Percentiles rank a stretch among this genome's conserved stretches.
These are phyloP conservation scores for Lipomyces mesembrius DNA, from an alignment of 805 yeast species.

Conservation along the genomic window DNA sequence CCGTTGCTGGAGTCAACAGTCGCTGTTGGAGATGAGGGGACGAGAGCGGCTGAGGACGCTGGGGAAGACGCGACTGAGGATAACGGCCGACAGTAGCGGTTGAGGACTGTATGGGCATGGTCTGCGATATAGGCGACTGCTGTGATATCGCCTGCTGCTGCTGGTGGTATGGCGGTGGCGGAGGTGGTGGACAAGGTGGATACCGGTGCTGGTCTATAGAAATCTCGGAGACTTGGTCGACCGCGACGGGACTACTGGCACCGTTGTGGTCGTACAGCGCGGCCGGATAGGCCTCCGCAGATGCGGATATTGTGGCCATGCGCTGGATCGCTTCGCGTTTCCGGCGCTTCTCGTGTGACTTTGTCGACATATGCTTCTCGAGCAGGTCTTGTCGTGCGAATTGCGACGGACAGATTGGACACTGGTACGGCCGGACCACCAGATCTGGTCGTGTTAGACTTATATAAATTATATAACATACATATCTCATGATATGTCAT, in stretches of 20 bases:
- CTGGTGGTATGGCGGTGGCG: neutral
- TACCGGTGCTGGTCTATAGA: neutral
- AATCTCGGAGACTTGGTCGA: neutral
- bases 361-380: slow-evolving; percentile 40
- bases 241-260: neutral
- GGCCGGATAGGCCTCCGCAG: neutral
- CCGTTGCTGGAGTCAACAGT: neutral
- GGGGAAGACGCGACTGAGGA: slow-evolving; percentile 7
- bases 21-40: slow-evolving; percentile 4
- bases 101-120: neutral
- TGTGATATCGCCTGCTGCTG: slow-evolving; percentile 15
- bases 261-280: neutral
- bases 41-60: slow-evolving; percentile 6
- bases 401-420: slow-evolving; percentile 40
- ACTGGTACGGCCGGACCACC: slow-evolving; percentile 42
- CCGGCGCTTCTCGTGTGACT: slow-evolving; percentile 40
- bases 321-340: slow-evolving; percentile 34
- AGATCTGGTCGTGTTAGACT: slow-evolving; percentile 29
- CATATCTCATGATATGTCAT: neutral
- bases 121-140: slow-evolving; percentile 6
- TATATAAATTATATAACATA: no score
- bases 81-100: neutral
- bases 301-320: slow-evolving; percentile 8
- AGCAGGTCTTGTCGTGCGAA: slow-evolving; percentile 45
- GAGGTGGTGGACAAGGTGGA: neutral